A percentile compares a stretch with the other conserved stretches of the same genome.
phyloP scores from a whole-genome alignment of 139 green algal genomes.

The Nannochloris sp. region DNA sequence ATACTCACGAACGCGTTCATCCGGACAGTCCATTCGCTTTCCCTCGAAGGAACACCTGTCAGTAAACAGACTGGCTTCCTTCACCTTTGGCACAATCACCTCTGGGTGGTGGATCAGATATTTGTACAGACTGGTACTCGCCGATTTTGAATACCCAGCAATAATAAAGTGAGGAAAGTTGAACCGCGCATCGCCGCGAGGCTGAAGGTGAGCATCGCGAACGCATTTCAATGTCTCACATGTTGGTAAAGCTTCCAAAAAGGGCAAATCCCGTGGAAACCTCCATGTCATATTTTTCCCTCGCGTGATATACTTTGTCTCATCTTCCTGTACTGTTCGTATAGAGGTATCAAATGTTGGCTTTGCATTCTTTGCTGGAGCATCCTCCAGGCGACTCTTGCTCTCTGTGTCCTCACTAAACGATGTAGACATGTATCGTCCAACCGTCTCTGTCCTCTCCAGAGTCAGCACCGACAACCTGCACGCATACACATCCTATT shows the following conservation, averaged over 20 bases:
- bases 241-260: slow-evolving; percentile 3
- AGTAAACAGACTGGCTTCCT: slow-evolving; percentile 1
- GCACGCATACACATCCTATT: background rate
- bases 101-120: slow-evolving; percentile 2
- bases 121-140: slow-evolving; percentile 1
- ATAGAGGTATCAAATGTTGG: no score
- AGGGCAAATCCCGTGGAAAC: background rate
- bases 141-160: slow-evolving; percentile 4
- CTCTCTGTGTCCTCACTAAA: no score
- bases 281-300: background rate
- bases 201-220: slow-evolving; percentile 5
- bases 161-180: slow-evolving; percentile 15
- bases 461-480: background rate
- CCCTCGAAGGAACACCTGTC: background rate
- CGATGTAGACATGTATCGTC: background rate
- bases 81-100: background rate
- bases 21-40: background rate
- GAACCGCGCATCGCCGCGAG: background rate
- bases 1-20: background rate
- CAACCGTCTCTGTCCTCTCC: background rate
- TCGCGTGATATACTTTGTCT: background rate
- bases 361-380: no score
- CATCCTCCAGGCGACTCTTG: no score
- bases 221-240: slow-evolving; percentile 11
- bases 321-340: no score